Conservation (phyloP, 257 asterid genomes). For the Rhazya stricta region DNA sequence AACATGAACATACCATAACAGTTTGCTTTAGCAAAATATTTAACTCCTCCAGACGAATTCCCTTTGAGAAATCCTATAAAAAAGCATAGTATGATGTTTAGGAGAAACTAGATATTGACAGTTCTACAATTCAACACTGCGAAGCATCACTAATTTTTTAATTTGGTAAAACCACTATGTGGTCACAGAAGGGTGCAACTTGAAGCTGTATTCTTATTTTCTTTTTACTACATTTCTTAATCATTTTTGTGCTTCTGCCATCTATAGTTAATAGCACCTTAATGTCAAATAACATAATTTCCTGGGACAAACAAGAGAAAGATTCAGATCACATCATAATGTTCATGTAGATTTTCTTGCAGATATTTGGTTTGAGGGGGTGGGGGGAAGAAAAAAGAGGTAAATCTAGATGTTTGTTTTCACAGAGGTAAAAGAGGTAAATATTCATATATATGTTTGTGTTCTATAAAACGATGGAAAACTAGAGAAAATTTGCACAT, state of each 20-base stretch:
- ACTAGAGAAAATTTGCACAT: not conserved
- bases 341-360: not conserved
- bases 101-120: not conserved
- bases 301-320: not conserved
- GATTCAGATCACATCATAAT: not conserved
- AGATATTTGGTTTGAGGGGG: not conserved
- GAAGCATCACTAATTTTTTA: not conserved
- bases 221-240: not conserved
- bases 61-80: conserved; percentile 86
- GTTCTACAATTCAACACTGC: not conserved
- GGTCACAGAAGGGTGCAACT: not conserved
- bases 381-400: too few relatives aligned
- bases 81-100: conserved; percentile 17
- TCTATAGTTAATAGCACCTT: not conserved
- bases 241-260: not conserved
- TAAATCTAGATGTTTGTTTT: too few relatives aligned
- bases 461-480: not conserved
- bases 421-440: not conserved
- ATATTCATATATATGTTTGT: not conserved
- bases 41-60: conserved; percentile 86
- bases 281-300: not conserved
- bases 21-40: conserved; percentile 79
- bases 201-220: not conserved
- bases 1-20: conserved; percentile 63
- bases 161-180: not conserved